These are phyloP conservation scores for Dissophora ornata DNA, from an alignment of 192 early-diverging fungal species.

Conservation along the genomic window DNA sequence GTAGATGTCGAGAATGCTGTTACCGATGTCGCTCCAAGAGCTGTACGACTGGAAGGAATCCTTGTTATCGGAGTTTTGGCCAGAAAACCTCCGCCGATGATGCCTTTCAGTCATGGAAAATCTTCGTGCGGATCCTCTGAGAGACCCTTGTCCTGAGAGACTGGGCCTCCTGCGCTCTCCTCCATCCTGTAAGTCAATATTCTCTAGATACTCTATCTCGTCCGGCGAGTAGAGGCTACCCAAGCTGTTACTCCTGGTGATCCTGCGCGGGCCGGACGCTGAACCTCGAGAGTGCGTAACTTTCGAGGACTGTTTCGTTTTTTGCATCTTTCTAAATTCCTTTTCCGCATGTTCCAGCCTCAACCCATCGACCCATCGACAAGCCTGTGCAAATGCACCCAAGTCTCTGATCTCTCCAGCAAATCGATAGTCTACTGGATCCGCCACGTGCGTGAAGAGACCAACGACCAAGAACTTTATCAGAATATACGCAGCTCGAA, in stretches of 20 bases:
- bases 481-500: slow-evolving; percentile 53
- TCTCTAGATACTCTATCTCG: slow-evolving; percentile 10
- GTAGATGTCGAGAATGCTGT: slow-evolving; percentile 50
- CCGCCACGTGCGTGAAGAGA: slow-evolving; percentile 57
- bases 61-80: slow-evolving; percentile 13
- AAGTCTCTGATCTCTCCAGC: slow-evolving; percentile 56
- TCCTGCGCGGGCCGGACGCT: background rate
- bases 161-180: background rate
- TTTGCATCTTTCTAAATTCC: slow-evolving; percentile 31
- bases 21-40: slow-evolving; percentile 43
- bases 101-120: slow-evolving; percentile 23
- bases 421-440: slow-evolving; percentile 65
- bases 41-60: slow-evolving; percentile 24
- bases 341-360: slow-evolving; percentile 48
- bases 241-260: slow-evolving; percentile 36
- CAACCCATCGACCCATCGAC: slow-evolving; percentile 49
- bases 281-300: background rate
- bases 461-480: slow-evolving; percentile 54
- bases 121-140: slow-evolving; percentile 7
- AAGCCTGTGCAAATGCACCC: slow-evolving; percentile 59
- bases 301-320: background rate
- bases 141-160: slow-evolving; percentile 3
- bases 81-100: slow-evolving; percentile 21
- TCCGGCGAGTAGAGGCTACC: slow-evolving; percentile 28
- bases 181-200: background rate